Percentiles rank a stretch among this genome's conserved stretches.
Conservation (phyloP, 31 red algal genomes). For the Bonnemaisonia californica region DNA sequence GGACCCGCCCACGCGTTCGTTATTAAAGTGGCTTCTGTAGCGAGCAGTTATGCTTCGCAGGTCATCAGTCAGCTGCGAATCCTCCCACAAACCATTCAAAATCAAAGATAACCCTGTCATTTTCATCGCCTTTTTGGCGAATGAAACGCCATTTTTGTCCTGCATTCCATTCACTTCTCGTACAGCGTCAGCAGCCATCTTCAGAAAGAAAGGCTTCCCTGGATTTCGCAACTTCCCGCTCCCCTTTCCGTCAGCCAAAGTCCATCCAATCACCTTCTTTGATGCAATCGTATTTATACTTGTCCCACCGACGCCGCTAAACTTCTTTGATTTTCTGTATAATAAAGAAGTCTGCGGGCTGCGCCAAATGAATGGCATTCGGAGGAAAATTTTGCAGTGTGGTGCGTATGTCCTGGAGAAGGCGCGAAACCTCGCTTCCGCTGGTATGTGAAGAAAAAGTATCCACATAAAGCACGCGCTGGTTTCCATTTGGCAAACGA, state of each 20-base stretch:
- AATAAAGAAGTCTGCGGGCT: constrained; percentile 8
- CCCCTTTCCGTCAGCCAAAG: neutral
- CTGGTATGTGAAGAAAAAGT: neutral
- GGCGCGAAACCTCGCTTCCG: neutral
- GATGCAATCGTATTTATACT: neutral
- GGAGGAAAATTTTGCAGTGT: constrained; percentile 1
- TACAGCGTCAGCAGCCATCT: constrained; percentile 8
- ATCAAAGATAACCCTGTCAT: neutral
- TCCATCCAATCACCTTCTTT: neutral
- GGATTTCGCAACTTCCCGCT: constrained; percentile 10
- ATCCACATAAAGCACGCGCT: constrained; percentile 12
- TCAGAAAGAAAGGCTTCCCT: constrained; percentile 15
- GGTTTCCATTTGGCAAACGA: neutral
- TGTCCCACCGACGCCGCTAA: constrained; percentile 10
- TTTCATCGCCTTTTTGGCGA: constrained; percentile 10
- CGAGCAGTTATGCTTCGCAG: too few species aligned
- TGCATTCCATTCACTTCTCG: neutral
- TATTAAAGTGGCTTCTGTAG: too few species aligned
- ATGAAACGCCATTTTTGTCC: constrained; percentile 1
- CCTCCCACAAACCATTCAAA: too few species aligned
- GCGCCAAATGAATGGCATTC: constrained; percentile 19
- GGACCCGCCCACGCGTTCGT: too few species aligned
- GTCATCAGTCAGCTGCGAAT: too few species aligned
- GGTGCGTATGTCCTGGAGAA: neutral
- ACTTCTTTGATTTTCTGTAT: constrained; percentile 13